Evolutionary conservation across 139 green algal genomes (phyloP).

Genomic region (Chlorella sp.): DNA sequence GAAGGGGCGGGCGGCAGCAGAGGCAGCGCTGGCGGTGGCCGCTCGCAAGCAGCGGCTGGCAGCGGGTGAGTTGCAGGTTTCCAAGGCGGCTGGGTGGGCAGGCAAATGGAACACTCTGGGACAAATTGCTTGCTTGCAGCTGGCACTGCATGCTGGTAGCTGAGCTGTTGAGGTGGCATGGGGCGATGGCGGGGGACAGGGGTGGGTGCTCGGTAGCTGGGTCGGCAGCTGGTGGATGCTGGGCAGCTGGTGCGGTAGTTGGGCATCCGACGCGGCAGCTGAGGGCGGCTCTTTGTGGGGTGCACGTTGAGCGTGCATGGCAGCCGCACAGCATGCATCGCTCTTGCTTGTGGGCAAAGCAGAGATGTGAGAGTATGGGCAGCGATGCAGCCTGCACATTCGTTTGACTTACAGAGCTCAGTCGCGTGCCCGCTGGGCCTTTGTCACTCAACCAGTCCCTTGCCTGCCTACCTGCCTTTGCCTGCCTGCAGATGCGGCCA

Average conservation of each 20-base stretch:
- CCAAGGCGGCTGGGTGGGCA: no score
- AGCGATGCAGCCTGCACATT: background rate
- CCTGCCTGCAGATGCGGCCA: background rate
- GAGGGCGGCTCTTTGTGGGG: no score
- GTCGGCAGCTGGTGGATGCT: background rate
- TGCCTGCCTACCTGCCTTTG: background rate
- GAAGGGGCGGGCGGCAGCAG: background rate
- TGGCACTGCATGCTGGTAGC: no score
- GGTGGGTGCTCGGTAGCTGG: background rate
- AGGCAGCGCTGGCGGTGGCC: slow-evolving; percentile 8
- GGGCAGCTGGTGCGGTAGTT: no score
- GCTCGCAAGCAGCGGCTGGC: slow-evolving; percentile 12
- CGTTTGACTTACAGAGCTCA: background rate
- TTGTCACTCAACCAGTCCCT: background rate
- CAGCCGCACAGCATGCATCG: no score
- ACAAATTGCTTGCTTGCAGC: no score
- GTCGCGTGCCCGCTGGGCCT: background rate
- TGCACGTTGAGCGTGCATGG: no score
- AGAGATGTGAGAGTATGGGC: background rate
- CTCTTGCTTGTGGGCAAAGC: no score
- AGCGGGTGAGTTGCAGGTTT: background rate
- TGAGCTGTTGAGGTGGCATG: no score
- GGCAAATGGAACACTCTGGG: no score
- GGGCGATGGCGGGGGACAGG: no score
- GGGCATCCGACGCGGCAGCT: no score